phyloP scores from a whole-genome alignment of 225 moss, liverwort and hornwort genomes.

The Marchantia polymorpha region DNA sequence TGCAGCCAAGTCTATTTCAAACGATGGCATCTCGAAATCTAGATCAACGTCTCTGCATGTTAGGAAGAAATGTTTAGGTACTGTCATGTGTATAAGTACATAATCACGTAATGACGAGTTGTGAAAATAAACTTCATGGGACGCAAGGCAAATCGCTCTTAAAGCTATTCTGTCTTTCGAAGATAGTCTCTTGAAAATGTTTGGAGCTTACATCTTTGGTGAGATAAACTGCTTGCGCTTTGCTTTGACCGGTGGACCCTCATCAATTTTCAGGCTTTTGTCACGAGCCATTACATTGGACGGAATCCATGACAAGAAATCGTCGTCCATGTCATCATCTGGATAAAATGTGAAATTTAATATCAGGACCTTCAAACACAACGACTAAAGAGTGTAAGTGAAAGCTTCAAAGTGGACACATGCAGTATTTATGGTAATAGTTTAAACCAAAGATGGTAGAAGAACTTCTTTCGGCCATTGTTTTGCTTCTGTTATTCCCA shows the following conservation, averaged over 20 bases:
- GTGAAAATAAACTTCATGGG: too few relatives aligned
- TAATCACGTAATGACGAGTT: too few relatives aligned
- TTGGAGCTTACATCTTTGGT: constrained; percentile 37
- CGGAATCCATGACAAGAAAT: constrained; percentile 50
- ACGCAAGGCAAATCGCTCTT: too few relatives aligned
- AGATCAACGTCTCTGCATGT: constrained; percentile 43
- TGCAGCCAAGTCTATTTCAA: constrained; percentile 41
- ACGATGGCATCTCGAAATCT: constrained; percentile 44
- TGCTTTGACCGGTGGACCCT: constrained; percentile 17
- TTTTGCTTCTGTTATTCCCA: too few relatives aligned
- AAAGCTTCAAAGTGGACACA: too few relatives aligned
- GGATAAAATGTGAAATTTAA: not conserved
- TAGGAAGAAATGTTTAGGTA: not conserved
- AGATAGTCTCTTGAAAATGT: not conserved
- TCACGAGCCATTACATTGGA: constrained; percentile 14
- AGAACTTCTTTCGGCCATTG: too few relatives aligned
- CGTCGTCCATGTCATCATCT: constrained; percentile 47
- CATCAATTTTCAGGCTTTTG: constrained; percentile 25
- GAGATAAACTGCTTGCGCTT: constrained; percentile 25
- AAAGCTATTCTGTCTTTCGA: too few relatives aligned
- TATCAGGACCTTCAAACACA: too few relatives aligned
- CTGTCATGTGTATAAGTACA: not conserved
- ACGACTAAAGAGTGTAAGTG: too few relatives aligned
- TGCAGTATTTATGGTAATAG: too few relatives aligned
- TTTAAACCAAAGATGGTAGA: too few relatives aligned